Conservation (phyloP, 1,284 basidiomycete genomes). For the Marasmius fiardii region DNA sequence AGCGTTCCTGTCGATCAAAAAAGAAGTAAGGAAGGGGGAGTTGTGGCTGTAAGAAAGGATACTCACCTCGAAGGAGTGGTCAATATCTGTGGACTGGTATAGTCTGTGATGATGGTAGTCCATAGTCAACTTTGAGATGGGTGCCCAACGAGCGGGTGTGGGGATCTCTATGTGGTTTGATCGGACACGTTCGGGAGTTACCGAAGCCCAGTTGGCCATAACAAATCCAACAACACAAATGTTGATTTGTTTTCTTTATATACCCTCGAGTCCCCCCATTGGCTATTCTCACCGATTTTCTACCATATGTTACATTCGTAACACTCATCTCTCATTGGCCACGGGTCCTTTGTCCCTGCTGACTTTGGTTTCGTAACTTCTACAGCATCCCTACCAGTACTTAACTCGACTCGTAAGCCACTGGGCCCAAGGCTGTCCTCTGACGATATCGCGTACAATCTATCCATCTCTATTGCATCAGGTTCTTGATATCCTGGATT, state of each 20-base stretch:
- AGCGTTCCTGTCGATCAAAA: constrained; percentile 46
- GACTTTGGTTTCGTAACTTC: background rate
- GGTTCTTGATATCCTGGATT: background rate
- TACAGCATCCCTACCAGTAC: too few relatives aligned
- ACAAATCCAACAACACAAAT: background rate
- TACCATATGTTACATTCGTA: background rate
- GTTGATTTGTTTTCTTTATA: background rate
- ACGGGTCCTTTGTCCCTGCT: background rate
- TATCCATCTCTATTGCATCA: too few relatives aligned
- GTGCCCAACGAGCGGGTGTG: constrained; percentile 30
- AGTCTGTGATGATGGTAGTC: constrained; percentile 50
- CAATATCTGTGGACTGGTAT: constrained; percentile 50
- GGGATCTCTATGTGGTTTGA: constrained; percentile 33
- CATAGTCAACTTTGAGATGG: constrained; percentile 47
- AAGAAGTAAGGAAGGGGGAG: constrained; percentile 29
- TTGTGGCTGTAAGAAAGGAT: constrained; percentile 17
- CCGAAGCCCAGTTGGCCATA: constrained; percentile 21
- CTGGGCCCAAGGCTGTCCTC: too few relatives aligned
- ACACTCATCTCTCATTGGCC: background rate
- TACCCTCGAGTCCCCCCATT: constrained; percentile 29
- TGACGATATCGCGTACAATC: too few relatives aligned
- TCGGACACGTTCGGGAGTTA: constrained; percentile 45
- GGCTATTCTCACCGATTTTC: constrained; percentile 20
- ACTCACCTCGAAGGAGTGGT: constrained; percentile 35
- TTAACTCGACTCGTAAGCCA: too few relatives aligned